Evolutionary conservation across 2,329 filamentous ascomycete genomes (phyloP), one percentile per base, ranked within the genome.

Genomic region (Berkeleyomyces basicola): DNA sequence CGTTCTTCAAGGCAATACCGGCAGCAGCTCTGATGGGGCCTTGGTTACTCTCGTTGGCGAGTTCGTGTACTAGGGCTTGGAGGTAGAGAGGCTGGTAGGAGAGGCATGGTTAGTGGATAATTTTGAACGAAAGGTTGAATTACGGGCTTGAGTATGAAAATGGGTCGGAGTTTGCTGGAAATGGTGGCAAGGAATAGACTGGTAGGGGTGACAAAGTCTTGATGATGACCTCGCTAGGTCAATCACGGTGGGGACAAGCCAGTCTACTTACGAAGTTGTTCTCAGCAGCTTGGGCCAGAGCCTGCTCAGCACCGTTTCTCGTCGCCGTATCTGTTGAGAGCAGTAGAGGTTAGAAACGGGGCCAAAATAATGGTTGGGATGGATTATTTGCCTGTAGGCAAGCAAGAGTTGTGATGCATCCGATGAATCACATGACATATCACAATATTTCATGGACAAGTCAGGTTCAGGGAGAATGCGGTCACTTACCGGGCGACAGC

Each of bases 1-100:
- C 88, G 81, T 99, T 99, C 79, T 99, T 99, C 71, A 99, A 80
- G 69, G 93, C 92, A 70, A 99, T 83, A 83, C 91, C 93, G 70
- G 93, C 93, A 69, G 93, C 92, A 69, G 89, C 87, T 80, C 93
- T 87, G 72, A 96, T 93, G 72, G 89, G 83, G 67, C 87, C 82
- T 72, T 88, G 81, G 68, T 87, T 85, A 69, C 83, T 81, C 72
- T 97, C 92, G 76, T 96, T 96, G 72, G 91, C 90, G 71, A 99
- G 84, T 76, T 95, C 90, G 76, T 89, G 87, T 68, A 93, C 92
- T 72, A 99, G 87, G 67, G 90, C 93, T 68, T 86, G 84, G 68
- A 97, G 85, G 77, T 99, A 99, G 75, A 87, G 84, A 70, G 93
- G 86, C 93, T 96, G 9, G 37, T 23, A 33, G 10, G 59, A 44